These are phyloP conservation scores for Termitomyces titanicus DNA, from an alignment of 768 basidiomycete genomes.

Conservation along the genomic window DNA sequence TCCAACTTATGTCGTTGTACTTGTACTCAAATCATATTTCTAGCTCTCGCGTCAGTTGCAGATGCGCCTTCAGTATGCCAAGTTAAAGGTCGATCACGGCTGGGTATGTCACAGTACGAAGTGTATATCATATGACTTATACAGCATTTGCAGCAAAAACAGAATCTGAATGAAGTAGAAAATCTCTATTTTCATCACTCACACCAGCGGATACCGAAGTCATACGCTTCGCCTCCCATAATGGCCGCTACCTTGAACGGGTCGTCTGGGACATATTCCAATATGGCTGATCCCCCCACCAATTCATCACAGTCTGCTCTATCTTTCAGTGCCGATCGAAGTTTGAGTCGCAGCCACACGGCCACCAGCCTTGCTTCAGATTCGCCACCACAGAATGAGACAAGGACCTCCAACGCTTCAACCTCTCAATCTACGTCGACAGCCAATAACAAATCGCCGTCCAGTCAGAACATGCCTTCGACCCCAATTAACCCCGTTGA, in stretches of 20 bases:
- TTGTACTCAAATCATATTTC: not conserved
- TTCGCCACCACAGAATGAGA: not conserved
- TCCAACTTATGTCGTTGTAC: not conserved
- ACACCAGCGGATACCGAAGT: conserved; percentile 38
- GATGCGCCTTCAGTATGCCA: conserved; percentile 72
- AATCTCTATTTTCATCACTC: conserved; percentile 79
- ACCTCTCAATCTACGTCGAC: not conserved
- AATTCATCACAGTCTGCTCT: conserved; percentile 24
- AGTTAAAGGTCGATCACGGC: conserved; percentile 76
- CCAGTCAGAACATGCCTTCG: not conserved
- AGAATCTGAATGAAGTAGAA: conserved; percentile 78
- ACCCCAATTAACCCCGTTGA: not conserved
- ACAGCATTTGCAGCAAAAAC: conserved; percentile 53
- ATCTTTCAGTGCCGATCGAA: conserved; percentile 21
- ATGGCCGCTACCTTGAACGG: conserved; percentile 17
- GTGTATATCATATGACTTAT: not conserved
- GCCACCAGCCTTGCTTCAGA: not conserved
- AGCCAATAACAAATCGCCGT: not conserved
- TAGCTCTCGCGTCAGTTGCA: conserved; percentile 72
- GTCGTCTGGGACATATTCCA: conserved; percentile 17
- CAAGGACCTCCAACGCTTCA: not conserved
- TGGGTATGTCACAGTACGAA: conserved; percentile 49
- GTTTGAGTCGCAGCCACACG: conserved; percentile 9
- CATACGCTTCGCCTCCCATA: conserved; percentile 19
- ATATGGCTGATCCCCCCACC: not conserved